Percentiles rank a stretch among this genome's conserved stretches.
Conservation (phyloP, 2,329 filamentous ascomycete species). For the Hymenoscyphus salicellus region DNA sequence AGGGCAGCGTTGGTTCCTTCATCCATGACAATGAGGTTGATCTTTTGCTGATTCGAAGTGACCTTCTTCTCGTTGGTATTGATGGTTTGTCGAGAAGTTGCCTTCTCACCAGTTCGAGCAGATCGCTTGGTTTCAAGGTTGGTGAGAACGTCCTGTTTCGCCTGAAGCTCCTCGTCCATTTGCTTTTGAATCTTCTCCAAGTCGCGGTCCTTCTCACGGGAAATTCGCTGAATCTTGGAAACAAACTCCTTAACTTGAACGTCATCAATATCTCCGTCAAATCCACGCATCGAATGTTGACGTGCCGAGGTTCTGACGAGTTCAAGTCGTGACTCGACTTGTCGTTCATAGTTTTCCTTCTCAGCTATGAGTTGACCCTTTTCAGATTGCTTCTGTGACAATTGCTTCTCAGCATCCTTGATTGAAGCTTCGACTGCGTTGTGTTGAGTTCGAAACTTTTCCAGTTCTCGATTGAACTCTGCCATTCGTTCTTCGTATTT, state of each 20-base stretch:
- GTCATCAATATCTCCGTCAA: slow-evolving; percentile 74
- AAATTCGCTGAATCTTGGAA: slow-evolving; percentile 69
- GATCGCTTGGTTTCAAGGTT: slow-evolving; percentile 72
- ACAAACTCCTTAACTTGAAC: slow-evolving; percentile 72
- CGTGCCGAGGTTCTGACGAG: slow-evolving; percentile 77
- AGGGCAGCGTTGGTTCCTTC: slow-evolving; percentile 79
- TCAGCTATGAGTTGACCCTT: slow-evolving; percentile 80
- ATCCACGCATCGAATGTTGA: slow-evolving; percentile 77
- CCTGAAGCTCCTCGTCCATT: slow-evolving; percentile 69
- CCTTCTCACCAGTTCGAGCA: slow-evolving; percentile 69
- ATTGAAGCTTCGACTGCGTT: slow-evolving; percentile 57
- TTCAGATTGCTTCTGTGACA: slow-evolving; percentile 57
- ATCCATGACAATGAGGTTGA: slow-evolving; percentile 74
- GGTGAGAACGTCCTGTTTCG: slow-evolving; percentile 69
- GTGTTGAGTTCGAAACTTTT: slow-evolving; percentile 63
- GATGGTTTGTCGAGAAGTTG: slow-evolving; percentile 70
- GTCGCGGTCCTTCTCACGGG: slow-evolving; percentile 73
- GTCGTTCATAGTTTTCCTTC: slow-evolving; percentile 80
- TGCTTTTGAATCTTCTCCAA: slow-evolving; percentile 73
- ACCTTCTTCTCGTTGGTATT: slow-evolving; percentile 69
- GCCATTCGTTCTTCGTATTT: slow-evolving; percentile 75
- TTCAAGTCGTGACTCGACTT: slow-evolving; percentile 66
- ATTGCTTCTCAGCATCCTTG: slow-evolving; percentile 43
- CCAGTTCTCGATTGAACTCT: slow-evolving; percentile 61
- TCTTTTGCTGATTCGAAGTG: slow-evolving; percentile 60